Evolutionary conservation across 441 rosid genomes (phyloP).

Genomic region (Melastoma candidum): DNA sequence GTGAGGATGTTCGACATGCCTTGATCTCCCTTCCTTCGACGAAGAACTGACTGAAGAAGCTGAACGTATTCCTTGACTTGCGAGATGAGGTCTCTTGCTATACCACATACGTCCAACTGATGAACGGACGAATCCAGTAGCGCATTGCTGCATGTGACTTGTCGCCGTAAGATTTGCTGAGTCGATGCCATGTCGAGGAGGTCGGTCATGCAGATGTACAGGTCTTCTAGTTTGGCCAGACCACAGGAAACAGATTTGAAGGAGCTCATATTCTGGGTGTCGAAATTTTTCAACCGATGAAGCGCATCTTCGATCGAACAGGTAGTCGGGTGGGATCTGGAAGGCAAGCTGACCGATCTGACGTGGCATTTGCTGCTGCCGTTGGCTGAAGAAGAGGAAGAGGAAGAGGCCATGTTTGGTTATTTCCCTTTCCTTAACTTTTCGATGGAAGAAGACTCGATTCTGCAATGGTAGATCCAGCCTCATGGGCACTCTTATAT

Average conservation of each 20-base stretch:
- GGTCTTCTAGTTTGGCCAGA: neutral
- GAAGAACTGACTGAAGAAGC: slow-evolving; percentile 7
- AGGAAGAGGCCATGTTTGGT: slow-evolving; percentile 1
- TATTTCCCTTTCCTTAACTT: neutral
- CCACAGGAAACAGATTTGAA: neutral
- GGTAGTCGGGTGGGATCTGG: slow-evolving; percentile 12
- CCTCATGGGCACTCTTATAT: no score
- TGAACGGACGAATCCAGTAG: slow-evolving; percentile 7
- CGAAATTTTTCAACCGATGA: slow-evolving; percentile 6
- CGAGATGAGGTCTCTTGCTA: slow-evolving; percentile 6
- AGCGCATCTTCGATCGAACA: slow-evolving; percentile 9
- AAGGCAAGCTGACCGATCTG: slow-evolving; percentile 12
- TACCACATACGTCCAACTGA: slow-evolving; percentile 5
- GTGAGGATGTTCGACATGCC: neutral
- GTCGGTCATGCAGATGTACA: slow-evolving; percentile 5
- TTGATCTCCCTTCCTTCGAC: slow-evolving; percentile 6
- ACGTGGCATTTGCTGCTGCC: neutral
- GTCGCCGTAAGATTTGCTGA: slow-evolving; percentile 1
- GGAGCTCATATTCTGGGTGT: neutral
- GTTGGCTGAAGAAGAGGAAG: slow-evolving; percentile 1
- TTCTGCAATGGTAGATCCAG: no score
- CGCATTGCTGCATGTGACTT: neutral
- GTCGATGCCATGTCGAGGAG: slow-evolving; percentile 11
- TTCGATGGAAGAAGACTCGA: no score
- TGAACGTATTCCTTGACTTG: slow-evolving; percentile 10